phyloP scores from a whole-genome alignment of 768 basidiomycete genomes.

The Albatrellus ellisii region DNA sequence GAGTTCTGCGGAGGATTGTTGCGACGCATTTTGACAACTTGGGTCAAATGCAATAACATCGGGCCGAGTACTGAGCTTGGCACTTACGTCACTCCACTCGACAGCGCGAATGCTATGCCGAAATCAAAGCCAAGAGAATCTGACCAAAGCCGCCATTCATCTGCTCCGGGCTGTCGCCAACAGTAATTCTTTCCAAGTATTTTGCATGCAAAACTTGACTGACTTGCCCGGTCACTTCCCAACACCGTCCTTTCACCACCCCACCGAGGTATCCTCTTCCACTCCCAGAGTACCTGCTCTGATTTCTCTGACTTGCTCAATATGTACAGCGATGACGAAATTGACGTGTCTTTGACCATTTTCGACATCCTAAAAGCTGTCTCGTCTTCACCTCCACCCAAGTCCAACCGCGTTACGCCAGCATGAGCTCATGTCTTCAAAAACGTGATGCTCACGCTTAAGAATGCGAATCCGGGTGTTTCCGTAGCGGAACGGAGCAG shows the following conservation, averaged over 20 bases:
- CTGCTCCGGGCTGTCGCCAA: conserved; percentile 51
- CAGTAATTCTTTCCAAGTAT: conserved; percentile 42
- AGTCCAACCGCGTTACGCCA: conserved; percentile 55
- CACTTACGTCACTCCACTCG: no score
- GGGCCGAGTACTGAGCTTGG: no score
- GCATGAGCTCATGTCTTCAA: conserved; percentile 75
- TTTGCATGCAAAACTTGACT: conserved; percentile 37
- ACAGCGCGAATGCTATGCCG: conserved; percentile 41
- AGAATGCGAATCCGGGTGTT: conserved; percentile 31
- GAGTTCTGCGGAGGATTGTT: no score
- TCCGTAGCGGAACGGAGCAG: conserved; percentile 39
- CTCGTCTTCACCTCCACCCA: conserved; percentile 53
- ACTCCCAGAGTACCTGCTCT: conserved; percentile 80
- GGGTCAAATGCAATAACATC: no score
- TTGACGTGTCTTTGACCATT: conserved; percentile 38
- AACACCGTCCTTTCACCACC: conserved; percentile 63
- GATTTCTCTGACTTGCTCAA: conserved; percentile 74
- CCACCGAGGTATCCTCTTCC: conserved; percentile 76
- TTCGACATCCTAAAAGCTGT: conserved; percentile 51
- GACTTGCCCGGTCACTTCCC: conserved; percentile 47
- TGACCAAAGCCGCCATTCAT: conserved; percentile 66
- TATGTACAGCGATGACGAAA: conserved; percentile 35
- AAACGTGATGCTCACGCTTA: conserved; percentile 55
- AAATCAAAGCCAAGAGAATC: conserved; percentile 46
- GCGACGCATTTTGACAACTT: no score